A percentile compares a stretch with the other conserved stretches of the same genome.
phyloP scores from a whole-genome alignment of 2,329 filamentous ascomycete genomes.

The Nemania bipapillata region DNA sequence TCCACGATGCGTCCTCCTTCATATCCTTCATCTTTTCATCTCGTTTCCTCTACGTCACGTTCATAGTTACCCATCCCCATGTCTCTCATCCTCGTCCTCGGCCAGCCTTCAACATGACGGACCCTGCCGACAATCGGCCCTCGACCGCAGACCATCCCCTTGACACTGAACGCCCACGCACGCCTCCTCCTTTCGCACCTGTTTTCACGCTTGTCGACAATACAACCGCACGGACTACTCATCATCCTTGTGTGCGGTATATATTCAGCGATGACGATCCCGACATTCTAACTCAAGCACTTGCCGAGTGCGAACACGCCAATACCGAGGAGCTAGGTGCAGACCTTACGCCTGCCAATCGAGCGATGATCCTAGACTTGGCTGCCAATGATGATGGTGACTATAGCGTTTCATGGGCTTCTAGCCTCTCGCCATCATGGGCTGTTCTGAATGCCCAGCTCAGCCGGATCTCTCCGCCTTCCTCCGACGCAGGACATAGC shows the following conservation, averaged over 20 bases:
- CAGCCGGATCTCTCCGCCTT: conserved; percentile 54
- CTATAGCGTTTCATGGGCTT: conserved; percentile 72
- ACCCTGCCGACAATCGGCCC: conserved; percentile 41
- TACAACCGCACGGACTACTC: conserved; percentile 74
- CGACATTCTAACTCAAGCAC: conserved; percentile 76
- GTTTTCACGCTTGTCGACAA: conserved; percentile 90
- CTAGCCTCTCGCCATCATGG: conserved; percentile 80
- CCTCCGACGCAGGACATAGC: conserved; percentile 48
- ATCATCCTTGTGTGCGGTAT: conserved; percentile 90
- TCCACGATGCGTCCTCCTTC: conserved; percentile 46
- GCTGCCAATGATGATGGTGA: conserved; percentile 55
- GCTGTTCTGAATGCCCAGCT: conserved; percentile 63
- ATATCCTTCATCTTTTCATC: conserved; percentile 19
- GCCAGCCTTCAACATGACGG: conserved; percentile 47
- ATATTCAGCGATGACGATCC: conserved; percentile 92
- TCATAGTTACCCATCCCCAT: conserved; percentile 37
- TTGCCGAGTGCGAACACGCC: conserved; percentile 57
- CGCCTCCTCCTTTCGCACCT: conserved; percentile 69
- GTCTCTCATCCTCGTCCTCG: conserved; percentile 31
- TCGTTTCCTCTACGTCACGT: conserved; percentile 13
- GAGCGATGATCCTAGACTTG: conserved; percentile 68
- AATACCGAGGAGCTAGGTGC: conserved; percentile 49
- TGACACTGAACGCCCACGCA: conserved; percentile 40
- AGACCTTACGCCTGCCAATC: conserved; percentile 50
- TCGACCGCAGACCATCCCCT: conserved; percentile 37